Base-by-base conservation (phyloP, 345 rosid genomes). In the Corchorus olitorius region DNA sequence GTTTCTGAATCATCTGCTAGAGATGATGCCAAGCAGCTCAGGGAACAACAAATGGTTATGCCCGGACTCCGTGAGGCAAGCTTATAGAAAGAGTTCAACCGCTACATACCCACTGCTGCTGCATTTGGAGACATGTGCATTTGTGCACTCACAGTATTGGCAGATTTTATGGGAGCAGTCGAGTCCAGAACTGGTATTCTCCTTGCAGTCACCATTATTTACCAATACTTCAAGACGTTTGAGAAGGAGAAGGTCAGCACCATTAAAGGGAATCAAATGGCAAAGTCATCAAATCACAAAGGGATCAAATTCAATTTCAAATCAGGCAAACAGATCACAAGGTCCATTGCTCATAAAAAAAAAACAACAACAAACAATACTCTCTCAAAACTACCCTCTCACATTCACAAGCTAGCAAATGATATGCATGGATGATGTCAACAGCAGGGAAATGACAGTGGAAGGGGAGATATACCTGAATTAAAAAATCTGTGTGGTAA, bases 21-120 rank as follows among this genome's bases (percentile, higher is more conserved):
- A 78, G 96, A 91, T 81, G 96, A 89, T 37, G 91, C 93, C 52
- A 89, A 89, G 85, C 96, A 91, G 86, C 92, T 91, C 65, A 91
- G 87, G 96, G 96, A 91, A 72, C 96, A 91, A 88, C 93, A 88
- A 87, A 91, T 91, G 96, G 95, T 91, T 68, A 89, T 91, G 93
- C 93, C 93, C 5, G 95, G 95, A 58, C 95, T 88, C 69, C 84
- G 90, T 43, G 93, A 91, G 54, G 86, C 87, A 34, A 91, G 87
- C 78, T 78, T 91, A 50, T 90, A 87, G 77, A 91, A 91, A 78
- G 96, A 91, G 80, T 75, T 91, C 81, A 89, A 88, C 59, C 87
- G 89, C 15, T 89, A 89, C 80, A 88, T 89, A 74, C 96, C 96
- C n/a, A 89, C 96, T 0, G 92, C 93, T 2, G 96, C 96, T 16